Evolutionary conservation across 75 land plant genomes (phyloP), one percentile per base, ranked within the genome.

Genomic region (Adiantum capillusveneris): DNA sequence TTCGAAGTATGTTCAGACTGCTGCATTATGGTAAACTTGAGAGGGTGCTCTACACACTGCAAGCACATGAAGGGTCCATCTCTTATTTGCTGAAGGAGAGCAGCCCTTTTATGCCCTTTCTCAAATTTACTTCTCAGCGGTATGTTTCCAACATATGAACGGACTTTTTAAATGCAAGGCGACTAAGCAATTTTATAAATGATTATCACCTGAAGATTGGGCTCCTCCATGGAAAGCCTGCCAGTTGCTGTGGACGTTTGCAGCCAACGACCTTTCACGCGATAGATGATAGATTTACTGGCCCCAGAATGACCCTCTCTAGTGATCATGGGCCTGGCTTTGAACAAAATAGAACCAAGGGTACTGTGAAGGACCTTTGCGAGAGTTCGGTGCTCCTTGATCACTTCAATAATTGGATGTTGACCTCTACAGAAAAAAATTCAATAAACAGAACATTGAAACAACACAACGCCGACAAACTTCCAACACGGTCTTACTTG

Each of bases 161-260:
- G n/a, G n/a, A n/a, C n/a, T n/a, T n/a, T n/a, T n/a, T n/a, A n/a
- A n/a, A n/a, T n/a, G n/a, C n/a, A n/a, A n/a, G n/a, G n/a, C n/a
- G n/a, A n/a, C n/a, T n/a, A n/a, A n/a, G n/a, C n/a, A n/a, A n/a
- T n/a, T n/a, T n/a, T n/a, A n/a, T n/a, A n/a, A 42, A 28, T 18
- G 43, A 34, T 3, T 34, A 9, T n/a, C 62, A 94, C 98, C 99
- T 95, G 99, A 63, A 95, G 86, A 73, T 95, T 95, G 34, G 99
- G 99, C 42, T 95, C 92, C 76, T 95, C 99, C 99, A 95, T 82
- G 21, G 99, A 86, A 53, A 95, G 81, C 14, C 99, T 73, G 27
- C 99, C 99, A 28, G 99, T 95, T 28, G 90, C 85, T 21, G 99
- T 90, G 37, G 99, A 95, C 27, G 92, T 90, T 68, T 95, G 99